Conservation (phyloP, 345 rosid genomes). For the Isatis tinctoria region DNA sequence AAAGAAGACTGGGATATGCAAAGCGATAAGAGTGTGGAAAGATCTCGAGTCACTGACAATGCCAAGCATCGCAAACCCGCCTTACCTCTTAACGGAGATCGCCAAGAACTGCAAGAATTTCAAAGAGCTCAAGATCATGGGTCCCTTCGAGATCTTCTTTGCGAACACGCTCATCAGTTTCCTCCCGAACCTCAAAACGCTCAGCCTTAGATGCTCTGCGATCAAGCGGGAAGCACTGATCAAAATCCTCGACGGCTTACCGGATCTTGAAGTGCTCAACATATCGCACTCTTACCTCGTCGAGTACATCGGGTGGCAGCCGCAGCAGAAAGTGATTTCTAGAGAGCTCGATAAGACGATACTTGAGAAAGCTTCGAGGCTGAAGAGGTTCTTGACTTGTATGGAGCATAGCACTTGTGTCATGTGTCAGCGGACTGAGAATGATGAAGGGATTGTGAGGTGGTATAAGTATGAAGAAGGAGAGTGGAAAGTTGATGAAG, state of each 20-base stretch:
- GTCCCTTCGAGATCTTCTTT: constrained; percentile 53
- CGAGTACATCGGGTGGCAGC: constrained; percentile 41
- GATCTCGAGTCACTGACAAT: constrained; percentile 86
- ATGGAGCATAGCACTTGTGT: constrained; percentile 49
- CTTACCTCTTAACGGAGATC: constrained; percentile 64
- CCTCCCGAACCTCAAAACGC: constrained; percentile 51
- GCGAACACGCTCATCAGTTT: constrained; percentile 38
- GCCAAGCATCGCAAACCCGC: constrained; percentile 76
- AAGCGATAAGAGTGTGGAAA: constrained; percentile 61
- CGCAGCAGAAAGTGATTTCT: constrained; percentile 37
- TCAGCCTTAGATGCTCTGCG: constrained; percentile 72
- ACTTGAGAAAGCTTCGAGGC: constrained; percentile 49
- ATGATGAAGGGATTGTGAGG: constrained; percentile 76
- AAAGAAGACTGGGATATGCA: constrained; percentile 65
- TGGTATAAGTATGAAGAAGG: constrained; percentile 89
- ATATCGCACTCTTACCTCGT: constrained; percentile 70
- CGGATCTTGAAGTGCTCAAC: constrained; percentile 62
- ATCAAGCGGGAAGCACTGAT: constrained; percentile 57
- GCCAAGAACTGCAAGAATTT: constrained; percentile 50
- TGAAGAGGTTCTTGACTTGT: constrained; percentile 61
- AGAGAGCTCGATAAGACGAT: constrained; percentile 50
- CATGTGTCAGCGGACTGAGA: constrained; percentile 72
- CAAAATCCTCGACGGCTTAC: constrained; percentile 52
- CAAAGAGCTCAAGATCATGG: constrained; percentile 75
- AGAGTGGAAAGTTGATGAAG: constrained; percentile 76